Base-by-base conservation (phyloP, 176 grass and related monocot genomes). In the Paspalum vaginatum region DNA sequence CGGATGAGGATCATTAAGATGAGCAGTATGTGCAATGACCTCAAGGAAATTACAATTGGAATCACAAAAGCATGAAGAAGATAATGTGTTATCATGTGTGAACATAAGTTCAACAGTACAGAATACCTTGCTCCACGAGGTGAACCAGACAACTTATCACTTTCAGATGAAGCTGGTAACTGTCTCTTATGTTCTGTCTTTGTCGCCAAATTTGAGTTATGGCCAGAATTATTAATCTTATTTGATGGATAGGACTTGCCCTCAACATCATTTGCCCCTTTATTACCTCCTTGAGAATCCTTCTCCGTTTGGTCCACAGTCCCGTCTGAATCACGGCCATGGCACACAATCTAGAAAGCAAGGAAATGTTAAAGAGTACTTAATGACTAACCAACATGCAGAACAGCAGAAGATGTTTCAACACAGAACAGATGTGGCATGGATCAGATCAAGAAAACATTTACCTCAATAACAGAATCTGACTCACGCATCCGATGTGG, bases 391-490 rank as follows among this genome's bases (percentile, higher is more conserved):
- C 14, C 38, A 22, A 78, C 24, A 86, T 57, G 43, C 54, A 70
- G 7, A 63, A 52, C 1, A 65, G 17, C 41, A 71, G 11, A 45
- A 63, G 1, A 48, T 54, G 24, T 42, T 85, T 47, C 25, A 14
- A 48, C 15, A 24, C 45, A 74, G 32, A 64, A 81, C 18, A 83
- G 54, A 52, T 48, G 57, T 47, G 79, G 76, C 54, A 79, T 62
- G 64, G 43, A 54, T 12, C 39, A 37, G 81, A 82, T 18, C 38
- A 79, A 25, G 21, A 61, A 44, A 58, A 38, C 16, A 80, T 24
- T n/a, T 93, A 99, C 97, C 91, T 99, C 97, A 48, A 99, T 99
- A 83, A 96, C 85, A 81, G 97, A 90, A 88, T 99, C 93, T 32
- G 97, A 96, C 56, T 93, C 97, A 58, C 97, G 97, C 62, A 87